phyloP scores from a whole-genome alignment of 768 basidiomycete species.

The Leccinum arenicola region DNA sequence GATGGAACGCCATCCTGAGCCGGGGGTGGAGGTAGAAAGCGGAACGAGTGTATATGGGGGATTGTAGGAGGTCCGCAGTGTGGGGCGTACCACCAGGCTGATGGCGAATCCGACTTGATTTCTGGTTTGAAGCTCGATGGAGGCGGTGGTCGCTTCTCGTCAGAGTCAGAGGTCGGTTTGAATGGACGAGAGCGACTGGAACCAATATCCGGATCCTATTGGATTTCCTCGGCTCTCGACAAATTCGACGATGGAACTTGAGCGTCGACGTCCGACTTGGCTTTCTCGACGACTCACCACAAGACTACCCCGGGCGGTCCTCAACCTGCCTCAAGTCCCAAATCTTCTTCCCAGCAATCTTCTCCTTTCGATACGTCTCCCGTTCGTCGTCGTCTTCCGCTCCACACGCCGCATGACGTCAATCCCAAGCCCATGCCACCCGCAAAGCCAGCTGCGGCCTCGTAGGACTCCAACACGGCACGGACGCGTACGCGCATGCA shows the following conservation, averaged over 20 bases:
- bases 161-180: neutral
- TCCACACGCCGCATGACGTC: too few species aligned
- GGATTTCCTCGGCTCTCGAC: neutral
- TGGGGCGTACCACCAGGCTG: constrained; percentile 7
- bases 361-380: too few species aligned
- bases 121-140: constrained; percentile 1
- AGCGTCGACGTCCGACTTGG: neutral
- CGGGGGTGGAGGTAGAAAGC: constrained; percentile 11
- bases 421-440: too few species aligned
- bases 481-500: too few species aligned
- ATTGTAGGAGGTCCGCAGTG: constrained; percentile 5
- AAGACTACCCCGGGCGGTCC: constrained; percentile 14
- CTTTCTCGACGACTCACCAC: constrained; percentile 1
- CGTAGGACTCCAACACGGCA: too few species aligned
- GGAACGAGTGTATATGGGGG: constrained; percentile 6
- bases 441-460: too few species aligned
- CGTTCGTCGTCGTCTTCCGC: neutral
- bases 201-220: constrained; percentile 17
- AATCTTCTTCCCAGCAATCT: neutral
- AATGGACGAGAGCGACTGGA: neutral
- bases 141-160: constrained; percentile 1
- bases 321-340: constrained; percentile 20
- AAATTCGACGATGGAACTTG: neutral
- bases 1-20: constrained; percentile 13
- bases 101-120: constrained; percentile 10